phyloP scores from a whole-genome alignment of 768 basidiomycete genomes.

The Suillus paluster region DNA sequence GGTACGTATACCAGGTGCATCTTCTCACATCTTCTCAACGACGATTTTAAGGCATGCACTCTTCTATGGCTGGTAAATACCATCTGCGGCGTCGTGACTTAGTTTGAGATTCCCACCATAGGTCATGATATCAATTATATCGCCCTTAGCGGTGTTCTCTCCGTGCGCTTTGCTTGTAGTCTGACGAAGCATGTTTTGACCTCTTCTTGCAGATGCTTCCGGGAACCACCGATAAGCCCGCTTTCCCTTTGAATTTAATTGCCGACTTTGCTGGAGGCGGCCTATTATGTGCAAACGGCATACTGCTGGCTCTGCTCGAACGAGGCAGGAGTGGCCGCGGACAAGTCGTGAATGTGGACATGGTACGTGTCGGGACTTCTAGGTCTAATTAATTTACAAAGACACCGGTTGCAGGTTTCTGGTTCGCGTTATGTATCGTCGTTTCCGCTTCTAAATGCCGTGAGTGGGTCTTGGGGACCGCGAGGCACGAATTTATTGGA shows the following conservation, averaged over 20 bases:
- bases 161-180: slow-evolving; percentile 45
- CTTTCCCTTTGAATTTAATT: slow-evolving; percentile 75
- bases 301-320: slow-evolving; percentile 76
- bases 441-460: slow-evolving; percentile 61
- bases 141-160: slow-evolving; percentile 75
- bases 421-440: slow-evolving; percentile 79
- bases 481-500: slow-evolving; percentile 70
- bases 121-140: slow-evolving; percentile 89
- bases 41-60: slow-evolving; percentile 57
- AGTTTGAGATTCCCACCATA: slow-evolving; percentile 23
- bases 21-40: slow-evolving; percentile 18
- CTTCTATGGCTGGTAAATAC: slow-evolving; percentile 73
- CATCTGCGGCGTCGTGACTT: slow-evolving; percentile 4
- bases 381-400: background rate
- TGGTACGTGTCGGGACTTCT: slow-evolving; percentile 51
- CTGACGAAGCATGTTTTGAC: background rate
- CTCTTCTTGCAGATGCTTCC: slow-evolving; percentile 60
- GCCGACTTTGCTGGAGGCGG: slow-evolving; percentile 88
- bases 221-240: slow-evolving; percentile 62
- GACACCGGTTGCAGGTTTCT: slow-evolving; percentile 57
- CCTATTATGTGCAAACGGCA: slow-evolving; percentile 68
- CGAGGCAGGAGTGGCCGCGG: slow-evolving; percentile 67
- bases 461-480: slow-evolving; percentile 40
- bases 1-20: slow-evolving; percentile 42
- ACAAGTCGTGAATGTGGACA: slow-evolving; percentile 76